phyloP scores from a whole-genome alignment of 495 filamentous ascomycete genomes.

The Hypoxylon fuscum region DNA sequence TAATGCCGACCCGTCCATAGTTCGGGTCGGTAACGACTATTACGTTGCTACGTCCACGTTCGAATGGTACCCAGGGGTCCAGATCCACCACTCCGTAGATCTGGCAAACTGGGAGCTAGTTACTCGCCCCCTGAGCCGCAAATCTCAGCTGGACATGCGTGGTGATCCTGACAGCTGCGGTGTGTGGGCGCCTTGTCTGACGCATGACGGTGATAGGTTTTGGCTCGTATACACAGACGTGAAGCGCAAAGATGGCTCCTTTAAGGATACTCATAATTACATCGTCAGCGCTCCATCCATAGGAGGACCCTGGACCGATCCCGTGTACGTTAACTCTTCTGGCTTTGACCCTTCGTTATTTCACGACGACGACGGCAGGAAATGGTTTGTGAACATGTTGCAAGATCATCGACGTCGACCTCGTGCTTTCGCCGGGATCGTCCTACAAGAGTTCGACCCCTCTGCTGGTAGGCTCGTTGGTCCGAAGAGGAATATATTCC shows the following conservation, averaged over 20 bases:
- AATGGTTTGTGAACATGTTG: slow-evolving; percentile 66
- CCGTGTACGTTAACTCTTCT: slow-evolving; percentile 61
- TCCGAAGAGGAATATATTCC: slow-evolving; percentile 61
- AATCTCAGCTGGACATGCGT: slow-evolving; percentile 69
- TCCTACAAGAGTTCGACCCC: slow-evolving; percentile 60
- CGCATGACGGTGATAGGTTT: slow-evolving; percentile 66
- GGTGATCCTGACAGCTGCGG: slow-evolving; percentile 66
- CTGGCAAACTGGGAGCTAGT: slow-evolving; percentile 68
- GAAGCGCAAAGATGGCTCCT: slow-evolving; percentile 64
- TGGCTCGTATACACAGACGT: slow-evolving; percentile 66
- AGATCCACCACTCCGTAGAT: slow-evolving; percentile 66
- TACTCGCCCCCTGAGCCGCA: slow-evolving; percentile 66
- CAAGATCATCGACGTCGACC: slow-evolving; percentile 61
- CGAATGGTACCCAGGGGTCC: slow-evolving; percentile 68
- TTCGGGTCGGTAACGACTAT: slow-evolving; percentile 65
- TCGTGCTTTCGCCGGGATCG: slow-evolving; percentile 55
- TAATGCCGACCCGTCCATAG: slow-evolving; percentile 69
- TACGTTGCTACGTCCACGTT: slow-evolving; percentile 72
- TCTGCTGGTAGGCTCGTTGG: slow-evolving; percentile 54
- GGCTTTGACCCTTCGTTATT: slow-evolving; percentile 69
- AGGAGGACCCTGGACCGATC: slow-evolving; percentile 65
- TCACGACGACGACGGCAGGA: slow-evolving; percentile 64
- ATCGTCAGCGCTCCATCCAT: slow-evolving; percentile 57
- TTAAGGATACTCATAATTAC: slow-evolving; percentile 66
- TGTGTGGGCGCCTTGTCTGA: slow-evolving; percentile 70